Evolutionary conservation across 1,139 yeast genomes (phyloP), one percentile per base, ranked within the genome.

Genomic region (Suhomyces coccinellae): DNA sequence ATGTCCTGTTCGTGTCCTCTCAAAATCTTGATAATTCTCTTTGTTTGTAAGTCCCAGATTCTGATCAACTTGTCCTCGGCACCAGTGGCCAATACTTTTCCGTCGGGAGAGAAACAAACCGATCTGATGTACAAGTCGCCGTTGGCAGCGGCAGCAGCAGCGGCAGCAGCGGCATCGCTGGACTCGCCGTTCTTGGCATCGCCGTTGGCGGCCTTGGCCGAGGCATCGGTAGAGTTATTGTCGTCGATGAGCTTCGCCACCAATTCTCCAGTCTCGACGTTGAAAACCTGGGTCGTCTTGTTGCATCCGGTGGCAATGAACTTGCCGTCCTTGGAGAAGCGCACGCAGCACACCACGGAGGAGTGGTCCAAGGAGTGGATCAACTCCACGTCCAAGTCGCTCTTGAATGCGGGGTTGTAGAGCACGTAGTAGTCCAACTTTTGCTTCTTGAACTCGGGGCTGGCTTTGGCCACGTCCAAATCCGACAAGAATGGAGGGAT

Each of bases 1-100:
- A 93, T 91, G 69, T 93, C 99, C 71, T 93, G 99, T 67, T 91
- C 98, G 65, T 93, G 99, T 43, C 99, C 99, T 53, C 87, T 80
- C 66, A 93, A 81, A 51, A 89, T 83, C 72, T 89, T 88, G 51
- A 88, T 85, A 59, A 93, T 88, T 61, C 93, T 83, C 67, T 91
- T 83, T 33, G 95, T 82, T 43, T 87, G 80, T 64, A 93, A 82
- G 66, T 93, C 97, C 99, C 99, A 93, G 61, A 93, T 91, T 67
- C 99, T 82, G 58, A 93, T 93, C 62, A 89, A 83, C 68, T 89
- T 90, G 70, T 93, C 99, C 71, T 93, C 99, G 35, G 98, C 98
- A 62, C 99, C 99, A 14, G 98, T 93, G 29, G 98, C 98, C 60
- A 93, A 79, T 58, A 81, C 87, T 67, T 89, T 88, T 45, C 98